These are phyloP conservation scores for Naganishia albida DNA, from an alignment of 1,284 basidiomycete species.

Conservation along the genomic window DNA sequence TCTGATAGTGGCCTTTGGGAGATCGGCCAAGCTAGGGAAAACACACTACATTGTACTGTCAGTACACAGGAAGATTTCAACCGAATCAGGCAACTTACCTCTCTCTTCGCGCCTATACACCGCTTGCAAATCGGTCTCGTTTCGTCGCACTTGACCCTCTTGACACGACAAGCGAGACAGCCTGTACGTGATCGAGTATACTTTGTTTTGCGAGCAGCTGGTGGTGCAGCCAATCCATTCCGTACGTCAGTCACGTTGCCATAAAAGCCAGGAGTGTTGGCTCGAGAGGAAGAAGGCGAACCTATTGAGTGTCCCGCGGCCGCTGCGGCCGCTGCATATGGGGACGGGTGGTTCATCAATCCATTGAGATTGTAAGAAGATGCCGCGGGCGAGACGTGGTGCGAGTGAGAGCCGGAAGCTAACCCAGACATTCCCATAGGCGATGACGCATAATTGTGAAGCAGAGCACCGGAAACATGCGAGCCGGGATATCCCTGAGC, in stretches of 20 bases:
- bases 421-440: slow-evolving; percentile 20
- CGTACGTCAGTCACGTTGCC: slow-evolving; percentile 24
- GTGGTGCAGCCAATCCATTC: slow-evolving; percentile 28
- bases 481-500: slow-evolving; percentile 20
- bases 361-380: slow-evolving; percentile 21
- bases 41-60: slow-evolving; percentile 14
- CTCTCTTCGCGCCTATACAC: slow-evolving; percentile 29
- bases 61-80: slow-evolving; percentile 8
- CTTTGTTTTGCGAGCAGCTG: slow-evolving; percentile 30
- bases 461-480: slow-evolving; percentile 20
- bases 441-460: slow-evolving; percentile 20
- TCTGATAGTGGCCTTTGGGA: slow-evolving; percentile 32
- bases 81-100: slow-evolving; percentile 8
- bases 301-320: slow-evolving; percentile 23
- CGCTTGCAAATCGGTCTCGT: slow-evolving; percentile 30
- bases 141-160: slow-evolving; percentile 34
- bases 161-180: slow-evolving; percentile 33
- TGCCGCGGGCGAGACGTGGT: slow-evolving; percentile 16
- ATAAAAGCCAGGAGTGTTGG: slow-evolving; percentile 25
- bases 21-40: slow-evolving; percentile 28
- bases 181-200: slow-evolving; percentile 32
- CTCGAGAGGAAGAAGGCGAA: slow-evolving; percentile 27
- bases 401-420: slow-evolving; percentile 17
- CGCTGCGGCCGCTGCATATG: slow-evolving; percentile 20
- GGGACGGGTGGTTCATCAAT: slow-evolving; percentile 21